Percentiles rank a stretch among this genome's conserved stretches.
Evolutionary conservation across 345 rosid species (phyloP).

Genomic region (Carallia pectinifolia): DNA sequence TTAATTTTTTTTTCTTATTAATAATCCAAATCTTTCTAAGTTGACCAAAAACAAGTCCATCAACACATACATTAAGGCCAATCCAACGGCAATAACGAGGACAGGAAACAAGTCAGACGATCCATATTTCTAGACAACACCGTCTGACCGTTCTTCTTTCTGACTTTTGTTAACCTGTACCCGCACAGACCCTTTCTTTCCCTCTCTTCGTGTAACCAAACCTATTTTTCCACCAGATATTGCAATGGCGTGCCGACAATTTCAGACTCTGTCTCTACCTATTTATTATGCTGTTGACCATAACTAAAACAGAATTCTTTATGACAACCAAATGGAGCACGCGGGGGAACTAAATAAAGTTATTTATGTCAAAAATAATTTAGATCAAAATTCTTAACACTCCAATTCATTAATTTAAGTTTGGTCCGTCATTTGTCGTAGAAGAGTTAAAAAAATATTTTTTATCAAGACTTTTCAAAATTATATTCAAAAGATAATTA

Average conservation of each 20-base stretch:
- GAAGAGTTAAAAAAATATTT: too few species aligned
- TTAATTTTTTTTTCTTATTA: too few species aligned
- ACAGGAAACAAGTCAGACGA: not conserved
- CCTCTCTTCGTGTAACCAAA: not conserved
- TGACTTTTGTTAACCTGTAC: conserved; percentile 14
- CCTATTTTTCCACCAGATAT: not conserved
- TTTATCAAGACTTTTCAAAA: too few species aligned
- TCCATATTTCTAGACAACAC: not conserved
- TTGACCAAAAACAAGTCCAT: not conserved
- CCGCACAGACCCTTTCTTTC: too few species aligned
- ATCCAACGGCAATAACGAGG: not conserved
- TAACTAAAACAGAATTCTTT: too few species aligned
- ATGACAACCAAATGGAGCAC: too few species aligned
- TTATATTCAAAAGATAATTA: too few species aligned
- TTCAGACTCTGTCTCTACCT: not conserved
- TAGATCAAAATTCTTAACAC: too few species aligned
- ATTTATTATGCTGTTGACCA: not conserved
- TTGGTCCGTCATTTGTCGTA: too few species aligned
- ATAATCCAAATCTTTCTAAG: not conserved
- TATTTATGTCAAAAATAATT: too few species aligned
- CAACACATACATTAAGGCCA: not conserved
- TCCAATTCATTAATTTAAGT: too few species aligned
- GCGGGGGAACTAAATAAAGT: too few species aligned
- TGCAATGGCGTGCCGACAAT: conserved; percentile 20
- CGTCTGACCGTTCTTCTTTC: conserved; percentile 17